Evolutionary conservation across 2,329 filamentous ascomycete genomes (phyloP).

Genomic region (Cladosporium halotolerans): DNA sequence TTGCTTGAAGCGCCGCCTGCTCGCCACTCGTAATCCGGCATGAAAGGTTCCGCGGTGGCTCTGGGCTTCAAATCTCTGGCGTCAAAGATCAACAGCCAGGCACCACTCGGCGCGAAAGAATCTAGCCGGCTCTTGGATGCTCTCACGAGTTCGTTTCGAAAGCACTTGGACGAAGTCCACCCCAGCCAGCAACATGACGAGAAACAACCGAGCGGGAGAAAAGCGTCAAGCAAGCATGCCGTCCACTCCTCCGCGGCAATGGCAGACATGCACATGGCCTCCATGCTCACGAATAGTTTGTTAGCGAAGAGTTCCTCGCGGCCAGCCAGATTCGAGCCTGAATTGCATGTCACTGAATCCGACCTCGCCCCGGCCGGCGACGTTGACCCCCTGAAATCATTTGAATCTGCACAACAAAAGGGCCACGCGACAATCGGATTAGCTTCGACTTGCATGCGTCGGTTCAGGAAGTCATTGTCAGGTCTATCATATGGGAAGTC

Average conservation of each 20-base stretch:
- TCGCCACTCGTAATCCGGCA: conserved; percentile 27
- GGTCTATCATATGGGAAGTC: conserved; percentile 13
- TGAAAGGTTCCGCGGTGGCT: conserved; percentile 46
- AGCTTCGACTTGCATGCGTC: conserved; percentile 33
- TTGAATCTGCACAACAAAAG: conserved; percentile 34
- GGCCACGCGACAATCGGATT: conserved; percentile 35
- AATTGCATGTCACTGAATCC: conserved; percentile 18
- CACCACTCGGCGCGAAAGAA: conserved; percentile 51
- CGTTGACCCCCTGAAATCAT: conserved; percentile 34
- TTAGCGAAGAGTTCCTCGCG: conserved; percentile 23
- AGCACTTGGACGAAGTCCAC: conserved; percentile 56
- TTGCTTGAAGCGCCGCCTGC: conserved; percentile 13
- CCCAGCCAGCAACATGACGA: conserved; percentile 30
- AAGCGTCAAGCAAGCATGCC: neutral
- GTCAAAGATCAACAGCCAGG: conserved; percentile 47
- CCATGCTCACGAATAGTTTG: conserved; percentile 47
- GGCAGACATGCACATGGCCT: conserved; percentile 43
- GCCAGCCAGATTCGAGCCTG: neutral
- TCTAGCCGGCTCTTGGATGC: conserved; percentile 54
- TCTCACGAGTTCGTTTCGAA: conserved; percentile 57
- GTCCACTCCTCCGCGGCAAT: conserved; percentile 32
- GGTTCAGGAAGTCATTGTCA: conserved; percentile 23
- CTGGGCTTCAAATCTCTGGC: conserved; percentile 45
- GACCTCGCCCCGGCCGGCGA: conserved; percentile 19
- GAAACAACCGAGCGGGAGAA: neutral